Conservation (phyloP, 306 rosid genomes). For the Cicer arietinum region DNA sequence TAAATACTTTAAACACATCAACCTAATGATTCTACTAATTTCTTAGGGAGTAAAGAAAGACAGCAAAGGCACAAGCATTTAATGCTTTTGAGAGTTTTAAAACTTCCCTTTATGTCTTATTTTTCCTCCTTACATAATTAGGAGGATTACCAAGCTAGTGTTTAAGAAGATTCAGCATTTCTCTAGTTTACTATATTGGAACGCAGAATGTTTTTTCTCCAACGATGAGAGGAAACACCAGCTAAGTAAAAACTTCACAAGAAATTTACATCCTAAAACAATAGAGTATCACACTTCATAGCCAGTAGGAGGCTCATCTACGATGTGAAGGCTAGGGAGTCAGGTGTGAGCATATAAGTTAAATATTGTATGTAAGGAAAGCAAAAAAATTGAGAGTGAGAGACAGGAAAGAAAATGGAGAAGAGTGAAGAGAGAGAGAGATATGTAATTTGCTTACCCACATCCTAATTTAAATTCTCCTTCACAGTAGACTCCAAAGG, state of each 20-base stretch:
- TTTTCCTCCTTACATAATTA: constrained; percentile 6
- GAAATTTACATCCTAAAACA: constrained; percentile 18
- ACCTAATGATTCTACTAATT: constrained; percentile 23
- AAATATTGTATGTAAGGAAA: neutral
- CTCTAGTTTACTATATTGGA: constrained; percentile 34
- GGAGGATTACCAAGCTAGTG: constrained; percentile 4
- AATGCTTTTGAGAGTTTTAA: constrained; percentile 32
- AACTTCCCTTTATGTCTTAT: constrained; percentile 23
- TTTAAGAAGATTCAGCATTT: constrained; percentile 31
- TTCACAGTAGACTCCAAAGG: constrained; percentile 87
- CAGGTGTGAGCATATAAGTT: neutral
- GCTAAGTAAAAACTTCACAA: neutral
- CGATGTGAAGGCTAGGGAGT: constrained; percentile 6
- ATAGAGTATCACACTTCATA: constrained; percentile 10
- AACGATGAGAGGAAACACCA: neutral
- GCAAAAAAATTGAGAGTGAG: neutral
- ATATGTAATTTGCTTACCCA: constrained; percentile 69
- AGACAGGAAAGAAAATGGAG: constrained; percentile 6
- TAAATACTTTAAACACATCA: constrained; percentile 24
- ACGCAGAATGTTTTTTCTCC: constrained; percentile 10
- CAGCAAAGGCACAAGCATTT: constrained; percentile 21
- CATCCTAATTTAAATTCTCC: constrained; percentile 92
- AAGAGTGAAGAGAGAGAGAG: neutral
- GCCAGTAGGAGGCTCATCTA: constrained; percentile 1
- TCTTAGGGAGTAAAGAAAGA: constrained; percentile 5